Conservation (phyloP, 169 alveolate genomes). For the Plasmodium falciparum region DNA sequence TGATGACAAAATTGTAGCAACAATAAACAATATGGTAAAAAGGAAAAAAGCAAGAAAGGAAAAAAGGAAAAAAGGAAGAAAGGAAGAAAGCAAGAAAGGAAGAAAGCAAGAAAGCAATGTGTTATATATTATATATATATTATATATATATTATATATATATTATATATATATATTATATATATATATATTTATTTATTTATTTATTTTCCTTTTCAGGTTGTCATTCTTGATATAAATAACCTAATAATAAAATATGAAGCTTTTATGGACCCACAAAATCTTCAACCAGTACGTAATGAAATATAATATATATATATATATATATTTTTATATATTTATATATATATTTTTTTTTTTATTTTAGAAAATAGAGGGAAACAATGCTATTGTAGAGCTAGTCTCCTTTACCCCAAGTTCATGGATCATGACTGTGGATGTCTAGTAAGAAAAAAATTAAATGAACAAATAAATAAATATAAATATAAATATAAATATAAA, state of each 20-base stretch:
- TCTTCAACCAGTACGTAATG: conserved; percentile 6
- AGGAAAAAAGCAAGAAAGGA: background rate
- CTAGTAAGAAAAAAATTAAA: conserved; percentile 9
- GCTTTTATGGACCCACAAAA: conserved; percentile 14
- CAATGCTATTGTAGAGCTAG: conserved; percentile 42
- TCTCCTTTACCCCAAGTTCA: conserved; percentile 73
- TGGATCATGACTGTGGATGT: conserved; percentile 76
- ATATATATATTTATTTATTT: background rate
- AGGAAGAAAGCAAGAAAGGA: no score
- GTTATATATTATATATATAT: no score
- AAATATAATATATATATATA: background rate
- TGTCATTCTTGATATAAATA: conserved; percentile 37
- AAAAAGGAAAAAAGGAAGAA: no score
- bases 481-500: background rate
- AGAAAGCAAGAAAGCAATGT: no score
- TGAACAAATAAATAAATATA: no score
- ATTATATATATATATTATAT: no score
- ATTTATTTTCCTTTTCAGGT: conserved; percentile 25
- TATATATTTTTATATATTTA: background rate
- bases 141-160: no score
- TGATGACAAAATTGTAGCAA: conserved; percentile 27
- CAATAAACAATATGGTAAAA: conserved; percentile 52
- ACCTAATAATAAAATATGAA: conserved; percentile 24
- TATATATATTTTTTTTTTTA: background rate
- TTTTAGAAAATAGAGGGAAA: conserved; percentile 16